These are phyloP conservation scores for Rasamsonia emersonii DNA, from an alignment of 2,329 filamentous ascomycete species.

Conservation along the genomic window DNA sequence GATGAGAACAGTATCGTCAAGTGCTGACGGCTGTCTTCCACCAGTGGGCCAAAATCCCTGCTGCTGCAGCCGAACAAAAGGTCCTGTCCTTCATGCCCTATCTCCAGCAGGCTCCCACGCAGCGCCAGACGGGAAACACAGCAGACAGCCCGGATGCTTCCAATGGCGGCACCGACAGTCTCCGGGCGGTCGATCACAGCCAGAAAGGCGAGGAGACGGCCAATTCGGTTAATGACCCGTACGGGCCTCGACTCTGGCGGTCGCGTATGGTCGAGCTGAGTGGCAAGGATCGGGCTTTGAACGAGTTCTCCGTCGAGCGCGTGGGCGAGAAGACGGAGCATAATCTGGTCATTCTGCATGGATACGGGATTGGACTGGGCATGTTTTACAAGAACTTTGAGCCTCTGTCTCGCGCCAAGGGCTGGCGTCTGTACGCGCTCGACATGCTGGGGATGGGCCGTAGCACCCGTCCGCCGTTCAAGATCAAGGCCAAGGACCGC, in stretches of 20 bases:
- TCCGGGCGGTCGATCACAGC: conserved; percentile 27
- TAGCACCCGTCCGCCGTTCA: conserved; percentile 74
- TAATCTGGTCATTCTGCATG: conserved; percentile 90
- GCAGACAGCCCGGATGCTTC: conserved; percentile 18
- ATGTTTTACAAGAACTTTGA: conserved; percentile 99
- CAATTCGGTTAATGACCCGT: conserved; percentile 57
- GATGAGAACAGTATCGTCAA: background rate
- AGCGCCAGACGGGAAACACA: conserved; percentile 51
- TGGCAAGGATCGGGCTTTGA: conserved; percentile 78
- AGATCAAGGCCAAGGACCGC: conserved; percentile 70
- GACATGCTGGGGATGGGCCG: conserved; percentile 94
- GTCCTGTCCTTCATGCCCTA: conserved; percentile 82
- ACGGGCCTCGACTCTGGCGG: conserved; percentile 77
- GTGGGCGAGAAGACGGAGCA: conserved; percentile 71
- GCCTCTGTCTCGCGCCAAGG: conserved; percentile 63
- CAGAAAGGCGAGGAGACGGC: conserved; percentile 37
- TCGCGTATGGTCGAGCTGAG: conserved; percentile 75
- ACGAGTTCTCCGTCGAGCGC: conserved; percentile 87
- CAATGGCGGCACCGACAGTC: conserved; percentile 19
- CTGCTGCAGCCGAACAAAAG: conserved; percentile 74
- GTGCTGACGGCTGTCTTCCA: conserved; percentile 4
- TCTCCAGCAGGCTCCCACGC: conserved; percentile 62
- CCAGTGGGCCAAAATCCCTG: conserved; percentile 78
- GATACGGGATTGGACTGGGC: conserved; percentile 89
- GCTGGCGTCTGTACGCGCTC: conserved; percentile 88